Conservation (phyloP, 2,329 filamentous ascomycete species). For the Reticulascus tulasneorum region DNA sequence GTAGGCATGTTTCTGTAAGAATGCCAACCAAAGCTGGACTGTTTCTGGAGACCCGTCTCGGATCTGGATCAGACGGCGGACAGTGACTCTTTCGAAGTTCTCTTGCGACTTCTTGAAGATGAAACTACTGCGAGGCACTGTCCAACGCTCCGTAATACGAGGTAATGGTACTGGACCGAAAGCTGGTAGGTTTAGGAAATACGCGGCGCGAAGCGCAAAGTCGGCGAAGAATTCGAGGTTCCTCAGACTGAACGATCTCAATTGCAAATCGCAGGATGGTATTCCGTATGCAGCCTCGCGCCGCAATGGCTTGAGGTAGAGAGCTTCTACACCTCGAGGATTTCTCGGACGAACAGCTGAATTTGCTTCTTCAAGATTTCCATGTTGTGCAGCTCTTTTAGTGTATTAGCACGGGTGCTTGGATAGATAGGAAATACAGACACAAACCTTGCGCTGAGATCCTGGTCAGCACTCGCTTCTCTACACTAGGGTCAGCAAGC, state of each 20-base stretch:
- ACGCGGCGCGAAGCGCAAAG: slow-evolving; percentile 90
- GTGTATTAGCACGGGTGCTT: too few relatives aligned
- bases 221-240: slow-evolving; percentile 94
- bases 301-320: slow-evolving; percentile 81
- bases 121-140: slow-evolving; percentile 82
- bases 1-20: slow-evolving; percentile 86
- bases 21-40: slow-evolving; percentile 89
- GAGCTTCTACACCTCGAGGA: slow-evolving; percentile 76
- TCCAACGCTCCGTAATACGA: slow-evolving; percentile 87
- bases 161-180: slow-evolving; percentile 84
- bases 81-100: slow-evolving; percentile 91
- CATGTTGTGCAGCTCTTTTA: too few relatives aligned
- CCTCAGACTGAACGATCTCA: slow-evolving; percentile 85
- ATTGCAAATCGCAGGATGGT: slow-evolving; percentile 83
- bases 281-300: slow-evolving; percentile 71
- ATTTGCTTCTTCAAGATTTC: too few relatives aligned
- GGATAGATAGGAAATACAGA: too few relatives aligned
- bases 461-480: too few relatives aligned
- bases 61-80: slow-evolving; percentile 84
- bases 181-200: slow-evolving; percentile 84
- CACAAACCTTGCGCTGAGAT: too few relatives aligned
- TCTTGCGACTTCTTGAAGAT: slow-evolving; percentile 97
- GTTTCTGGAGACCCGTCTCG: slow-evolving; percentile 85
- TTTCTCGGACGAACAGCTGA: too few relatives aligned
- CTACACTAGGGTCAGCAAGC: too few relatives aligned